Evolutionary conservation across 2,329 filamentous ascomycete species (phyloP).

Genomic region (Ceratocystis cacaofunesta): DNA sequence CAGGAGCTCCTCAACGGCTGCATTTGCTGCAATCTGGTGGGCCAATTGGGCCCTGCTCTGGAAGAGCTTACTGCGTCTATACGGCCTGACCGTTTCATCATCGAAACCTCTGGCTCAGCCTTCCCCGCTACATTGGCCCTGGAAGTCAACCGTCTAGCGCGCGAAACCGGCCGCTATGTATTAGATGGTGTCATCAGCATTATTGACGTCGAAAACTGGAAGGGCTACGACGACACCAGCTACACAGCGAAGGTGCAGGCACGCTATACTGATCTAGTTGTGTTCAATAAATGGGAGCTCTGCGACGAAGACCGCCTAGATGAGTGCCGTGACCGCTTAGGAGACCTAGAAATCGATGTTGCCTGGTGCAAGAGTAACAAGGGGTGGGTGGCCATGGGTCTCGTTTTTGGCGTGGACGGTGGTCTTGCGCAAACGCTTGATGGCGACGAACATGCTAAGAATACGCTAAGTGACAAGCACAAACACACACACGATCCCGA

Average conservation of each 20-base stretch:
- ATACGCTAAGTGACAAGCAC: constrained; percentile 19
- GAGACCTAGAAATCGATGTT: constrained; percentile 65
- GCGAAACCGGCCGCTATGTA: constrained; percentile 53
- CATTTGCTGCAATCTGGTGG: constrained; percentile 97
- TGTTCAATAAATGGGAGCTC: constrained; percentile 86
- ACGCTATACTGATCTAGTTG: constrained; percentile 73
- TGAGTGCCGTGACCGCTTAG: constrained; percentile 60
- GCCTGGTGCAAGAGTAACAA: constrained; percentile 74
- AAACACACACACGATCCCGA: constrained; percentile 23
- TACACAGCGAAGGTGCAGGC: constrained; percentile 83
- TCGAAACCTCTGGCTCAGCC: constrained; percentile 83
- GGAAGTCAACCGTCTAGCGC: constrained; percentile 67
- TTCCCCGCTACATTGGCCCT: constrained; percentile 82
- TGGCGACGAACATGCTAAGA: constrained; percentile 26
- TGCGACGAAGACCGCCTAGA: constrained; percentile 62
- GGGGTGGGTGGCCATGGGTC: constrained; percentile 60
- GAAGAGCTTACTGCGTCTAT: constrained; percentile 46
- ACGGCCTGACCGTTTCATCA: constrained; percentile 68
- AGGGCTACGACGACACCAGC: constrained; percentile 79
- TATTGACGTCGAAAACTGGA: constrained; percentile 90
- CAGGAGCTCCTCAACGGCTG: constrained; percentile 91
- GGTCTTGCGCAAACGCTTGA: constrained; percentile 49
- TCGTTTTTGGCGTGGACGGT: constrained; percentile 79
- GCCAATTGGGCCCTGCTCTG: constrained; percentile 71
- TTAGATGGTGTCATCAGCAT: constrained; percentile 82